Evolutionary conservation across 202 grass and related monocot genomes (phyloP).

Genomic region (Carex sylvatica): DNA sequence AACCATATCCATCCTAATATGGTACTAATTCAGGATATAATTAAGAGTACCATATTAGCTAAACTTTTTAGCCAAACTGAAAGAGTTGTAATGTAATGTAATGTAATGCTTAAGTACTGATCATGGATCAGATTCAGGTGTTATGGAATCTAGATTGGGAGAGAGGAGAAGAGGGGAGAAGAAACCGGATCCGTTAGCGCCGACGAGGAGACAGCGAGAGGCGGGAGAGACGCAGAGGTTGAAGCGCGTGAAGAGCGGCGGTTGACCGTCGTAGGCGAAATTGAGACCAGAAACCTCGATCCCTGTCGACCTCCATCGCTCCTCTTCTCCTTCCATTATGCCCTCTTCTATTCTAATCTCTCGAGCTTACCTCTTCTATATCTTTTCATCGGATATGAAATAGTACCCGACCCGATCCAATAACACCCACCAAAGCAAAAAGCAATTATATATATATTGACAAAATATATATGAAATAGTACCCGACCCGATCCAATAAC

Average conservation of each 20-base stretch:
- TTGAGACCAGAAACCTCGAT: conserved; percentile 77
- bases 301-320: conserved; percentile 54
- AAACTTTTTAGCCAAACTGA: too few species aligned
- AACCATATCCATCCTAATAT: too few species aligned
- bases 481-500: too few species aligned
- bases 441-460: too few species aligned
- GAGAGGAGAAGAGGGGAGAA: background rate
- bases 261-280: conserved; percentile 72
- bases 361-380: too few species aligned
- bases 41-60: too few species aligned
- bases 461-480: too few species aligned
- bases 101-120: background rate
- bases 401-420: too few species aligned
- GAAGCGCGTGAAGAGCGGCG: conserved; percentile 71
- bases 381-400: too few species aligned
- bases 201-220: conserved; percentile 85
- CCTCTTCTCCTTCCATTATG: conserved; percentile 8
- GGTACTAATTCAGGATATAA: too few species aligned
- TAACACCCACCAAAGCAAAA: too few species aligned
- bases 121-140: background rate
- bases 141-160: background rate
- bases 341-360: background rate
- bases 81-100: too few species aligned
- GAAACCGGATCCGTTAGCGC: conserved; percentile 87
- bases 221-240: conserved; percentile 63